phyloP scores from a whole-genome alignment of 371 early-diverging fungal genomes.

The Mortierella sp. region DNA sequence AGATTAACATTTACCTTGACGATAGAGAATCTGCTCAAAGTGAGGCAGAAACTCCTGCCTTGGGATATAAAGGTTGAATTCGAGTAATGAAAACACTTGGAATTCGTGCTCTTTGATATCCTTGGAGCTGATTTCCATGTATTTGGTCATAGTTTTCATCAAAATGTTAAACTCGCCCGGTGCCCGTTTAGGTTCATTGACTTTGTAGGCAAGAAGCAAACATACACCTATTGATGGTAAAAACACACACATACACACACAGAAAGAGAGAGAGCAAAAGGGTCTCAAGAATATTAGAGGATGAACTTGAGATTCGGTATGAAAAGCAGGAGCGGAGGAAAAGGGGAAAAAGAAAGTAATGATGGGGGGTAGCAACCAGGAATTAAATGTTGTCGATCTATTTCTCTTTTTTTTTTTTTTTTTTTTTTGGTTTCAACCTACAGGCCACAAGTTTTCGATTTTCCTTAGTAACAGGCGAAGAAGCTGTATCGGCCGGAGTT shows the following conservation, averaged over 20 bases:
- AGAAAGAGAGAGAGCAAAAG: conserved; percentile 44
- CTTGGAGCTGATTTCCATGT: conserved; percentile 79
- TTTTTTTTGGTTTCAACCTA: too few relatives aligned
- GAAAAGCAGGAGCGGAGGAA: too few relatives aligned
- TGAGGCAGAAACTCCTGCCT: conserved; percentile 88
- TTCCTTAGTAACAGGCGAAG: conserved; percentile 71
- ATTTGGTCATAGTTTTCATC: conserved; percentile 66
- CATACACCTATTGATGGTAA: conserved; percentile 73
- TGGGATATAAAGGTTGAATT: conserved; percentile 87
- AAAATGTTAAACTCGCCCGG: conserved; percentile 54
- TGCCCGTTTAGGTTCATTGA: conserved; percentile 87
- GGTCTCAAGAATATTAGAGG: conserved; percentile 53
- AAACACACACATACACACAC: background rate
- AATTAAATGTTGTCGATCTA: too few relatives aligned
- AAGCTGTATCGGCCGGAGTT: conserved; percentile 53
- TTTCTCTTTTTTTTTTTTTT: too few relatives aligned
- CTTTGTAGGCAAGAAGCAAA: conserved; percentile 82
- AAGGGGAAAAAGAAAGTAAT: background rate
- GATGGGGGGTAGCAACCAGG: background rate
- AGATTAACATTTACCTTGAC: conserved; percentile 36
- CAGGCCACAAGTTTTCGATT: conserved; percentile 87
- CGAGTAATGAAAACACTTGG: conserved; percentile 84
- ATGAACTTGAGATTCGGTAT: conserved; percentile 30
- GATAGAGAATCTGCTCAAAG: conserved; percentile 78
- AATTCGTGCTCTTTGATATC: conserved; percentile 90